Evolutionary conservation across 768 basidiomycete genomes (phyloP).

Genomic region (Leccinum broughii): DNA sequence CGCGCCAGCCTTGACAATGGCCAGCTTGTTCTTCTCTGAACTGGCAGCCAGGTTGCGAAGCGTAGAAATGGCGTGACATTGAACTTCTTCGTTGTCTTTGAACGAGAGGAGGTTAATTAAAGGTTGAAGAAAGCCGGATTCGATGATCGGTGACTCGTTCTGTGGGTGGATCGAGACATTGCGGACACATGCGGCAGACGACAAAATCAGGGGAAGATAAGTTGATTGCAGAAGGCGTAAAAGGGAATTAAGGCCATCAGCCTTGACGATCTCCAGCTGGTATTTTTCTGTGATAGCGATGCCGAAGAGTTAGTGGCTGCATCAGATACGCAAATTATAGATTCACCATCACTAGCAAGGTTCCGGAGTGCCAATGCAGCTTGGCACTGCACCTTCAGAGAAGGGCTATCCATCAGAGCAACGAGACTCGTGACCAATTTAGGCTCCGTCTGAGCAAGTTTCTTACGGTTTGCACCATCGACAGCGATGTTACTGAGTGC

Average conservation of each 20-base stretch:
- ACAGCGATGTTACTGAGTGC: slow-evolving; percentile 98
- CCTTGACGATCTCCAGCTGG: slow-evolving; percentile 96
- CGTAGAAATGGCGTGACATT: slow-evolving; percentile 98
- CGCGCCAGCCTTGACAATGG: slow-evolving; percentile 97
- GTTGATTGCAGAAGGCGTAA: slow-evolving; percentile 94
- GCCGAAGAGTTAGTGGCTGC: slow-evolving; percentile 4
- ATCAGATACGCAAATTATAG: slow-evolving; percentile 16
- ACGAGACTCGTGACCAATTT: slow-evolving; percentile 94
- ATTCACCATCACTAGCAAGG: slow-evolving; percentile 89
- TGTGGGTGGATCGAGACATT: slow-evolving; percentile 98
- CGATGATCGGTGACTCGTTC: slow-evolving; percentile 99
- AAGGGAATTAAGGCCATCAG: slow-evolving; percentile 88
- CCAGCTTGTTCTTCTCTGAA: slow-evolving; percentile 97
- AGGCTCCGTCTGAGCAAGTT: slow-evolving; percentile 90
- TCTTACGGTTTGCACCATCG: slow-evolving; percentile 92
- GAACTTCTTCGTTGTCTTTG: slow-evolving; percentile 99
- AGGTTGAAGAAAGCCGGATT: slow-evolving; percentile 95
- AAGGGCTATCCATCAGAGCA: slow-evolving; percentile 93
- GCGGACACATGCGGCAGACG: slow-evolving; percentile 96
- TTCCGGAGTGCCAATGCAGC: slow-evolving; percentile 95
- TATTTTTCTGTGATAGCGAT: slow-evolving; percentile 76
- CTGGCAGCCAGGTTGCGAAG: slow-evolving; percentile 95
- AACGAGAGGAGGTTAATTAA: slow-evolving; percentile 95
- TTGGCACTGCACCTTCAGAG: slow-evolving; percentile 98
- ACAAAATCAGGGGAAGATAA: slow-evolving; percentile 96